Evolutionary conservation across 1,284 basidiomycete species (phyloP).

Genomic region (Cryptococcus wingfieldii): DNA sequence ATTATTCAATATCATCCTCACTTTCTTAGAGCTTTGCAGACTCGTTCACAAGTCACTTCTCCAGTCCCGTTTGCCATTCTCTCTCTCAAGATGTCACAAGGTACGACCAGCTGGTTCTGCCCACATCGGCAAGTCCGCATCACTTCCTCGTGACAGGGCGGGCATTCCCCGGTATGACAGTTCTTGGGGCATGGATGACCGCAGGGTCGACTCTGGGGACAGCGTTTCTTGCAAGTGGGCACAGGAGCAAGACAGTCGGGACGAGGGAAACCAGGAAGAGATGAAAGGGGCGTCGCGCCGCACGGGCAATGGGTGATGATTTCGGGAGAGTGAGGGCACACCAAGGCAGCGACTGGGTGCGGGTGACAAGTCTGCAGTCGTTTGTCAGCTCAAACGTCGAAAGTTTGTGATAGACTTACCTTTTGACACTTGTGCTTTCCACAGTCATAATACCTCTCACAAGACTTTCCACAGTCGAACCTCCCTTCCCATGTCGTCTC

Average conservation of each 20-base stretch:
- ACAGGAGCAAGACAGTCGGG: conserved; percentile 66
- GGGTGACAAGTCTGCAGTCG: conserved; percentile 57
- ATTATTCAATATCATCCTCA: conserved; percentile 8
- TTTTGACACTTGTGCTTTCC: conserved; percentile 66
- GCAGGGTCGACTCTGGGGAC: conserved; percentile 64
- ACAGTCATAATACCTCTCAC: conserved; percentile 70
- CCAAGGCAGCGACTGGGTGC: conserved; percentile 57
- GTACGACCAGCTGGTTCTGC: conserved; percentile 57
- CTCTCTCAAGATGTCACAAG: conserved; percentile 48
- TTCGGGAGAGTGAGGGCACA: conserved; percentile 69
- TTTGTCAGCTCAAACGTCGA: background rate
- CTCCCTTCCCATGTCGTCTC: conserved; percentile 61
- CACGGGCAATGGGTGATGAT: conserved; percentile 73
- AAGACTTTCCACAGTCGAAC: conserved; percentile 62
- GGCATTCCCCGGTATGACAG: conserved; percentile 57
- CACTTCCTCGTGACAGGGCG: conserved; percentile 65
- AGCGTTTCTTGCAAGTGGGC: conserved; percentile 68
- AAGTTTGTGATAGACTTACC: conserved; percentile 26
- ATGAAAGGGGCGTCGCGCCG: conserved; percentile 59
- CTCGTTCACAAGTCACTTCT: conserved; percentile 71
- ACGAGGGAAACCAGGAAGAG: conserved; percentile 52
- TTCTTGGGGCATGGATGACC: conserved; percentile 63
- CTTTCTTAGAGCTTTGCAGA: conserved; percentile 65
- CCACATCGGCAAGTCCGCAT: conserved; percentile 77
- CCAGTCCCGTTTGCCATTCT: conserved; percentile 37